Evolutionary conservation across 2,329 filamentous ascomycete species (phyloP).

Genomic region (Colletotrichum karsti): DNA sequence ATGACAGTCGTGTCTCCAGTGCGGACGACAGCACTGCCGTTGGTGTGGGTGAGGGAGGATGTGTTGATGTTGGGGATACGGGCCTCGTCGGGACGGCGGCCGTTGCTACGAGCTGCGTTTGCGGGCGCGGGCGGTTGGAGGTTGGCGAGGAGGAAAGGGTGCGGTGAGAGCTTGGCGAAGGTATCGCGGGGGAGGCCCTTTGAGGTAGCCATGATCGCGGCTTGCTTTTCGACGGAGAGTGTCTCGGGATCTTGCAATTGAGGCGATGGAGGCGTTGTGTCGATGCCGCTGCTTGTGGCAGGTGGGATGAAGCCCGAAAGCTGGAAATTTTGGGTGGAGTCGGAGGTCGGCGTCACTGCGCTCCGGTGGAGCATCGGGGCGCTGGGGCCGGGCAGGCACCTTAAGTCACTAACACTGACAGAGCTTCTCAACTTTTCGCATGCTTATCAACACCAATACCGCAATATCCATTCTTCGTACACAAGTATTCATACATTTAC

Average conservation of each 20-base stretch:
- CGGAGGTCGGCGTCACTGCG: slow-evolving; percentile 17
- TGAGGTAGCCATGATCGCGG: slow-evolving; percentile 40
- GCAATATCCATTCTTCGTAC: too few relatives aligned
- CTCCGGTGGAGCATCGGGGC: slow-evolving; percentile 22
- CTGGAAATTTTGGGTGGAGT: slow-evolving; percentile 27
- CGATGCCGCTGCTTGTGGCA: background rate
- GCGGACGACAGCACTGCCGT: slow-evolving; percentile 89
- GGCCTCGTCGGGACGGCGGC: slow-evolving; percentile 74
- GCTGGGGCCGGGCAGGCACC: too few relatives aligned
- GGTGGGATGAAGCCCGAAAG: slow-evolving; percentile 11
- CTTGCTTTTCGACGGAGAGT: background rate
- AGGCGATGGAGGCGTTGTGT: background rate
- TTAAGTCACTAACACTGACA: too few relatives aligned
- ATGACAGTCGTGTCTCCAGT: slow-evolving; percentile 94
- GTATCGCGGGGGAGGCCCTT: slow-evolving; percentile 67
- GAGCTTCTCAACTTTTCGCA: too few relatives aligned
- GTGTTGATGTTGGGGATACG: slow-evolving; percentile 81
- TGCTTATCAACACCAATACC: too few relatives aligned
- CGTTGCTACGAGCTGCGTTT: slow-evolving; percentile 78
- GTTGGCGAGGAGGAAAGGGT: slow-evolving; percentile 89
- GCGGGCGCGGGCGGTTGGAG: slow-evolving; percentile 66
- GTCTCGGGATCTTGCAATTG: background rate
- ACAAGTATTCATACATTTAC: too few relatives aligned
- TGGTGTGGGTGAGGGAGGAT: slow-evolving; percentile 85
- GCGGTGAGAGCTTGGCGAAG: slow-evolving; percentile 90